Conservation (phyloP, 768 basidiomycete species). For the Sutorius australiensis region DNA sequence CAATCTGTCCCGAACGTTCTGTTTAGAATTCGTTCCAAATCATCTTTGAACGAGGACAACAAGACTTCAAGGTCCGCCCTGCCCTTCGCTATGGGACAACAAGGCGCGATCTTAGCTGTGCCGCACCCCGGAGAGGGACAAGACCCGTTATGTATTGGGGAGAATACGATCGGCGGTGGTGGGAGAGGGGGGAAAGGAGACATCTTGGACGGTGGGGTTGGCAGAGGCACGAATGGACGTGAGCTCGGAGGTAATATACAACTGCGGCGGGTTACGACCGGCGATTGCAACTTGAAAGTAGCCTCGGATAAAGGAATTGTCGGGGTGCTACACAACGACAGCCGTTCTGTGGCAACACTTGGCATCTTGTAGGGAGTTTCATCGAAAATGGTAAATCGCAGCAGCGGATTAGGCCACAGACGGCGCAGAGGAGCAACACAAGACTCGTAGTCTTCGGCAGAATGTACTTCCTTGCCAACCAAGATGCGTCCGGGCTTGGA, state of each 20-base stretch:
- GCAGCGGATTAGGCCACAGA: slow-evolving; percentile 53
- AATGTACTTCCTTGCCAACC: slow-evolving; percentile 57
- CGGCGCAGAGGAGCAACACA: slow-evolving; percentile 49
- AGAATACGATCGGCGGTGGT: not conserved
- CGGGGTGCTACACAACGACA: slow-evolving; percentile 3
- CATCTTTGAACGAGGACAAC: slow-evolving; percentile 48
- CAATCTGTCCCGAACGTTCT: slow-evolving; percentile 31
- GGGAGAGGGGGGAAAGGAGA: not conserved
- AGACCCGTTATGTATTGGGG: not conserved
- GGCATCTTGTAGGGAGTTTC: slow-evolving; percentile 41
- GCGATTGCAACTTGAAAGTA: not conserved
- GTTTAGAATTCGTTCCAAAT: slow-evolving; percentile 47
- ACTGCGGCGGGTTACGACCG: not conserved
- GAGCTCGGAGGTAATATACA: not conserved
- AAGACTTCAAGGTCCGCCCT: slow-evolving; percentile 48
- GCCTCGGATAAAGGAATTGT: not conserved
- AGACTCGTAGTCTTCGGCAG: slow-evolving; percentile 52
- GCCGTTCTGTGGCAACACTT: not conserved
- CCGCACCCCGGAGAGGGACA: not conserved
- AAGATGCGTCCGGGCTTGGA: slow-evolving; percentile 52
- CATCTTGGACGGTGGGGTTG: slow-evolving; percentile 8
- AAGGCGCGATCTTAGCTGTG: slow-evolving; percentile 13
- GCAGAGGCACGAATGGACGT: not conserved
- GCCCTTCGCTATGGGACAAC: slow-evolving; percentile 44
- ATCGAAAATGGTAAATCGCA: slow-evolving; percentile 62